Percentiles rank a stretch among this genome's conserved stretches.
These are phyloP conservation scores for Geotrichum siamense DNA, from an alignment of 1,139 yeast genomes.

Conservation along the genomic window DNA sequence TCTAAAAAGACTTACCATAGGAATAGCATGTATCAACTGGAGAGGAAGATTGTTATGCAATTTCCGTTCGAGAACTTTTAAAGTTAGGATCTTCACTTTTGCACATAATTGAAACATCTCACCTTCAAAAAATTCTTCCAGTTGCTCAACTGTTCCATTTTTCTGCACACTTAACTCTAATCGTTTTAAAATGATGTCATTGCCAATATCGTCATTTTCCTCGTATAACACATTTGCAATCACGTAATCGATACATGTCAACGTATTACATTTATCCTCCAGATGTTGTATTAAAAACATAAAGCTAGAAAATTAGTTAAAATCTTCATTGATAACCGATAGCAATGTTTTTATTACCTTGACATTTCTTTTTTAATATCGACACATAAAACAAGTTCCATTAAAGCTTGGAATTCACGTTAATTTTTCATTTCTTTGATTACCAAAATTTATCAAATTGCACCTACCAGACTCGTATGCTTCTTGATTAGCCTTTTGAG, in stretches of 20 bases:
- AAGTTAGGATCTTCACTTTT: not conserved
- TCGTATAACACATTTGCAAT: conserved; percentile 16
- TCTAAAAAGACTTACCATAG: conserved; percentile 11
- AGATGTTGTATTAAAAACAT: conserved; percentile 18
- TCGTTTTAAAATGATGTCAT: conserved; percentile 12
- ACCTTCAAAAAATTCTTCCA: conserved; percentile 17
- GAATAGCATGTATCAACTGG: conserved; percentile 11
- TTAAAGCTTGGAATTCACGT: conserved; percentile 10
- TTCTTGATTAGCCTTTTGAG: conserved; percentile 12
- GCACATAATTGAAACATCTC: not conserved
- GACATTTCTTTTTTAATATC: conserved; percentile 15
- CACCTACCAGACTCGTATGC: conserved; percentile 12
- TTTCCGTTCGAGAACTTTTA: conserved; percentile 16
- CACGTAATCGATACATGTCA: conserved; percentile 17
- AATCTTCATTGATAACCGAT: not conserved
- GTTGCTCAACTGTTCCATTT: conserved; percentile 4
- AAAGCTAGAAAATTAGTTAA: conserved; percentile 6
- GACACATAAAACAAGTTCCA: conserved; percentile 18
- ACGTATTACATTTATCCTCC: conserved; percentile 16
- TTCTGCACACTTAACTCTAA: conserved; percentile 14
- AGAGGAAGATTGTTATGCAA: conserved; percentile 8
- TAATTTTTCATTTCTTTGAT: too few species aligned
- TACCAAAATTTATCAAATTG: too few species aligned
- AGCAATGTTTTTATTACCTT: conserved; percentile 9
- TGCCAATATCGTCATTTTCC: conserved; percentile 7